Conservation (phyloP, 352 stramenopile genomes). For the Thalassiosira oceanica region DNA sequence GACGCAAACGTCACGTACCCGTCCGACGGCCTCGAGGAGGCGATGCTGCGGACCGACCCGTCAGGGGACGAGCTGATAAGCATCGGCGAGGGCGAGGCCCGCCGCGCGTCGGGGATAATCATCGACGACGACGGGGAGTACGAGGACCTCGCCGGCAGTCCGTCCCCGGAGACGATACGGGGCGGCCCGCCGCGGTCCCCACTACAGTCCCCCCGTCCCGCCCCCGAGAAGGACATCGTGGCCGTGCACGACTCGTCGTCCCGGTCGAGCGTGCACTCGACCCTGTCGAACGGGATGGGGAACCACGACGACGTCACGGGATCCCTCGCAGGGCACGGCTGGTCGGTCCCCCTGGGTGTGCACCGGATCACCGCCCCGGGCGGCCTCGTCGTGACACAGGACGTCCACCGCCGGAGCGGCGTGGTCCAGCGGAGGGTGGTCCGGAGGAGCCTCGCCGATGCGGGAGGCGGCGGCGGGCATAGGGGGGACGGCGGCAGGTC, state of each 20-base stretch:
- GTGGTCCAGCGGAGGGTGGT: slow-evolving; percentile 34
- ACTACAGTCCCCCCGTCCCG: neutral
- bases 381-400: slow-evolving; percentile 34
- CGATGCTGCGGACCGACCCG: neutral
- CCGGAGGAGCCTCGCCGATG: slow-evolving; percentile 10
- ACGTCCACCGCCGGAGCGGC: slow-evolving; percentile 31
- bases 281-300: neutral
- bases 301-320: too few species aligned
- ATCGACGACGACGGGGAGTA: neutral
- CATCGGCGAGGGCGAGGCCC: neutral
- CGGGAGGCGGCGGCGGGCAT: neutral
- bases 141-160: too few species aligned
- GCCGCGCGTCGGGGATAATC: too few species aligned
- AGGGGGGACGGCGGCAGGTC: neutral
- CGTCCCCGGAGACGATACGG: neutral
- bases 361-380: slow-evolving; percentile 29
- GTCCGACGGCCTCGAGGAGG: neutral
- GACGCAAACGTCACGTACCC: neutral
- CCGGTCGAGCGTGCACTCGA: neutral
- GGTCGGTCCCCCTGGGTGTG: slow-evolving; percentile 36
- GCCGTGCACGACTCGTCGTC: too few species aligned
- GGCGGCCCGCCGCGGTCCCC: too few species aligned
- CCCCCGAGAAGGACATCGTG: too few species aligned
- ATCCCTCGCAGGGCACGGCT: slow-evolving; percentile 16
- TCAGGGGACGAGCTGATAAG: neutral